Percentiles rank a stretch among this genome's conserved stretches.
Conservation (phyloP, 2,329 filamentous ascomycete genomes). For the Hymenoscyphus fructigenus region DNA sequence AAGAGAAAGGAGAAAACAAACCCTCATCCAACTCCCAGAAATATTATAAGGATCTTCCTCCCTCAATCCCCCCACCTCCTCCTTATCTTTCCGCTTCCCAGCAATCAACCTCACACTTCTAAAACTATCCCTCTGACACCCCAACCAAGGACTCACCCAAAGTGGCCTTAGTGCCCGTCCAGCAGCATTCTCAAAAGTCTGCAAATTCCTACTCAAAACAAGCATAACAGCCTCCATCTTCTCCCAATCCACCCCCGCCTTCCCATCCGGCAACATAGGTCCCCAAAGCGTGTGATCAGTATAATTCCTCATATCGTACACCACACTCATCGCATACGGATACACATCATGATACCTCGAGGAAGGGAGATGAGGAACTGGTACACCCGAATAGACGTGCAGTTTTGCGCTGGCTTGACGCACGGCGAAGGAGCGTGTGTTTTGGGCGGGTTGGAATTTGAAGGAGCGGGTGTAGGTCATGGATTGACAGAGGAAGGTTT, state of each 20-base stretch:
- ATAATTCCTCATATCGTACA: slow-evolving; percentile 74
- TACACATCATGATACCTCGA: slow-evolving; percentile 40
- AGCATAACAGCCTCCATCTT: slow-evolving; percentile 75
- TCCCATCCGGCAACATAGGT: slow-evolving; percentile 65
- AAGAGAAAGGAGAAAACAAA: slow-evolving; percentile 38
- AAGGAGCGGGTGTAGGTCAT: neutral
- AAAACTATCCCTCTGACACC: slow-evolving; percentile 19
- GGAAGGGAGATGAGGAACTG: slow-evolving; percentile 42
- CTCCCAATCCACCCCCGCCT: slow-evolving; percentile 70
- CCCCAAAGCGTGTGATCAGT: slow-evolving; percentile 64
- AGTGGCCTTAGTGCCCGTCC: slow-evolving; percentile 4
- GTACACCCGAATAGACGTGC: slow-evolving; percentile 67
- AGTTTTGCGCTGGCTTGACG: slow-evolving; percentile 69
- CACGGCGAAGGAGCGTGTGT: neutral
- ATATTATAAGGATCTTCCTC: slow-evolving; percentile 67
- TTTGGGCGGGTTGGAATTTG: neutral
- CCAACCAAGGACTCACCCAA: slow-evolving; percentile 21
- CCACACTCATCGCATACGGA: slow-evolving; percentile 64
- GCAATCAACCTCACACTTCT: slow-evolving; percentile 5
- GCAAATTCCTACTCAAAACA: slow-evolving; percentile 63
- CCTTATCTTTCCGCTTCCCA: neutral
- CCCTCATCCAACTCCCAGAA: slow-evolving; percentile 69
- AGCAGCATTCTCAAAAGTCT: slow-evolving; percentile 39
- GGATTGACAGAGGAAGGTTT: slow-evolving; percentile 4
- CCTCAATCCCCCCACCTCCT: neutral